Evolutionary conservation across 306 rosid species (phyloP).

Genomic region (Bauhinia variegata): DNA sequence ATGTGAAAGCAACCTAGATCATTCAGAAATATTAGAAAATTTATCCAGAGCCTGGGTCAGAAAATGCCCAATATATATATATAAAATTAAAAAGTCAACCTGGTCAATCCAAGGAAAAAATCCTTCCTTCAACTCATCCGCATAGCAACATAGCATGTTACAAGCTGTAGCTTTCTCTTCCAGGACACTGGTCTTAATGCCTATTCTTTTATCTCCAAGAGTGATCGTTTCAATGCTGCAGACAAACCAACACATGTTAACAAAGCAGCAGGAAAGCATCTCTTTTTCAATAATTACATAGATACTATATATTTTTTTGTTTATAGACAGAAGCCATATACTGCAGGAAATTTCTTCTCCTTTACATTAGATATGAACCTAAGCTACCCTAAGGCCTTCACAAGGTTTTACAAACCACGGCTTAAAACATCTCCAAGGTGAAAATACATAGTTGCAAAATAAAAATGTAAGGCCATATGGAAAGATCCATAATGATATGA

Average conservation of each 20-base stretch:
- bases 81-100: constrained; percentile 54
- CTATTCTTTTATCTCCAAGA: constrained; percentile 96
- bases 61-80: constrained; percentile 21
- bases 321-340: neutral
- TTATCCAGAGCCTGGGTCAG: neutral
- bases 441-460: neutral
- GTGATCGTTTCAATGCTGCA: constrained; percentile 94
- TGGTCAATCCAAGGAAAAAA: constrained; percentile 99
- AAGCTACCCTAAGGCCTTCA: neutral
- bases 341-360: neutral
- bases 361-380: neutral
- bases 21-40: constrained; percentile 35
- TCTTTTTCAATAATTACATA: neutral
- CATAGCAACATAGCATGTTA: constrained; percentile 98
- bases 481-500: neutral
- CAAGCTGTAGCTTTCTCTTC: constrained; percentile 99
- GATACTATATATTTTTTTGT: neutral
- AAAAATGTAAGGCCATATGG: neutral
- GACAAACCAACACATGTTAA: neutral
- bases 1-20: constrained; percentile 87
- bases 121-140: constrained; percentile 99
- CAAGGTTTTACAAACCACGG: constrained; percentile 21
- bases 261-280: neutral
- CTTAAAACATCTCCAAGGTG: neutral
- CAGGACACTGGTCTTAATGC: constrained; percentile 93